Conservation (phyloP, 306 rosid genomes). For the Glycine tomentella region DNA sequence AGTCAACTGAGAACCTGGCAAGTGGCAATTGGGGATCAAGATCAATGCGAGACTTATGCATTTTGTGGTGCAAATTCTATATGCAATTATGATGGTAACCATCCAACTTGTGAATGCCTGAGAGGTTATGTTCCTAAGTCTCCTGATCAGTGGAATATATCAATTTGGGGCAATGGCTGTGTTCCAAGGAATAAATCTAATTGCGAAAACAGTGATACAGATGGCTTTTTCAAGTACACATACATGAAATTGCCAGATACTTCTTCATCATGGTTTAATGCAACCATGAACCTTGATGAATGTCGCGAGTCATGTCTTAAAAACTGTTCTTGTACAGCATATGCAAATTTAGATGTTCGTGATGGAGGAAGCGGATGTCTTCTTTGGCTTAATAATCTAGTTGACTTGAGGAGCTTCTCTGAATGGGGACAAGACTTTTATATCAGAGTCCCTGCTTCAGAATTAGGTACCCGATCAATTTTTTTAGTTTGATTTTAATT, state of each 20-base stretch:
- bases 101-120: slow-evolving; percentile 29
- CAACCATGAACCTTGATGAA: slow-evolving; percentile 16
- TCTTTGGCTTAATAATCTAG: slow-evolving; percentile 41
- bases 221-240: slow-evolving; percentile 6
- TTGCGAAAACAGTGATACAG: neutral
- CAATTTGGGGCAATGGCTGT: neutral
- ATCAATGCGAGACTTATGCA: slow-evolving; percentile 32
- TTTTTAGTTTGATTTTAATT: neutral
- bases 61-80: slow-evolving; percentile 15
- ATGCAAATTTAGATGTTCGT: slow-evolving; percentile 17
- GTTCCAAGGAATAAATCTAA: neutral
- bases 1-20: no score
- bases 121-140: slow-evolving; percentile 26
- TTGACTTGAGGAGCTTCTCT: slow-evolving; percentile 33
- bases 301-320: slow-evolving; percentile 32
- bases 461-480: neutral
- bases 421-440: slow-evolving; percentile 30
- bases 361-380: slow-evolving; percentile 45
- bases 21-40: neutral
- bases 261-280: slow-evolving; percentile 38
- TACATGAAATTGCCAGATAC: slow-evolving; percentile 45
- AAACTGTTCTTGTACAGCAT: slow-evolving; percentile 45
- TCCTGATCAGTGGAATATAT: slow-evolving; percentile 1
- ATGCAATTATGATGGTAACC: neutral
- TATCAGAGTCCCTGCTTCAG: slow-evolving; percentile 16